phyloP scores from a whole-genome alignment of 352 stramenopile genomes.

The Phytophthora fragariaefolia region DNA sequence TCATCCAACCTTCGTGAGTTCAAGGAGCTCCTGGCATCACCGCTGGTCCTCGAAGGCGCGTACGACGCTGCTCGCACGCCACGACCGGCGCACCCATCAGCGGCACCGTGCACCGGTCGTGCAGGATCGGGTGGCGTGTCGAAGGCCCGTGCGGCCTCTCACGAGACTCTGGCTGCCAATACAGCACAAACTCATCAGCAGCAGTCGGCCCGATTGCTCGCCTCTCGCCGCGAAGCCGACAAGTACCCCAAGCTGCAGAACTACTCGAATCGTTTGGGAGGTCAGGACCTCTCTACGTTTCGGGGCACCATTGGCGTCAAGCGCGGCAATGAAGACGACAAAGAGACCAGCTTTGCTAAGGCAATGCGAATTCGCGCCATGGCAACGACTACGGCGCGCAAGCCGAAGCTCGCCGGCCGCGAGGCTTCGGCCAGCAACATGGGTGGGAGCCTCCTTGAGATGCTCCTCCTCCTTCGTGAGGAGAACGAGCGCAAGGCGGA shows the following conservation, averaged over 20 bases:
- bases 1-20: not conserved
- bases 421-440: not conserved
- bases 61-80: not conserved
- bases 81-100: not conserved
- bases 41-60: not conserved
- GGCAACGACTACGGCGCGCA: too few species aligned
- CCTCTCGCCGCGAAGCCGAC: not conserved
- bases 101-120: not conserved
- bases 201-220: not conserved
- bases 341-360: too few species aligned
- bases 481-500: not conserved
- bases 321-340: not conserved
- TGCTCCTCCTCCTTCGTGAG: not conserved
- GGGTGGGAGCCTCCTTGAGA: not conserved
- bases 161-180: not conserved
- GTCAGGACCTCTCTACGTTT: not conserved
- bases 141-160: not conserved
- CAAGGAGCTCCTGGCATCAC: not conserved
- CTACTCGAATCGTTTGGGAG: not conserved
- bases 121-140: not conserved
- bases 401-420: too few species aligned
- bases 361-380: too few species aligned
- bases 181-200: not conserved
- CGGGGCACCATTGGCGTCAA: not conserved
- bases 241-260: not conserved